Conservation (phyloP, 2,329 filamentous ascomycete species). For the Neonectria coccinea region DNA sequence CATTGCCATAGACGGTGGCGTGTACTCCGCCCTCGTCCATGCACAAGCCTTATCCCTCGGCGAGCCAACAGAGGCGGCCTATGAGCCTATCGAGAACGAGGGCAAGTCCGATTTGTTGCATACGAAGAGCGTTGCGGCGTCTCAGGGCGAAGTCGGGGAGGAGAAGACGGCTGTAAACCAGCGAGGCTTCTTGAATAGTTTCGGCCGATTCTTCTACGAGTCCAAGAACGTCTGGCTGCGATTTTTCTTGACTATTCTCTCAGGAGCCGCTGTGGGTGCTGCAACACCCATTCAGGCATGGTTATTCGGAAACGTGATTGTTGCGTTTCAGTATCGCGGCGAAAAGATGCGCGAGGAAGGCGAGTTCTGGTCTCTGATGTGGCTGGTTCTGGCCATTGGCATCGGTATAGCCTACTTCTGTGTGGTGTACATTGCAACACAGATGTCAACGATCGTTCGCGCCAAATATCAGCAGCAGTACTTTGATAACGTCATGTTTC, state of each 20-base stretch:
- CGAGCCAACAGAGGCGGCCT: conserved; percentile 54
- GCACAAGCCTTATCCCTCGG: conserved; percentile 70
- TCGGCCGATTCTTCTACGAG: conserved; percentile 68
- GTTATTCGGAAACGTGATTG: conserved; percentile 66
- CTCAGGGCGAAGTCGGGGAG: conserved; percentile 46
- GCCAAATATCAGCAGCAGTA: conserved; percentile 70
- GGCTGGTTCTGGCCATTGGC: conserved; percentile 67
- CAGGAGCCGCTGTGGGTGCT: conserved; percentile 57
- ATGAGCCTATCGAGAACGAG: conserved; percentile 55
- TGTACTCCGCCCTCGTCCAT: conserved; percentile 76
- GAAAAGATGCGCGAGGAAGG: conserved; percentile 55
- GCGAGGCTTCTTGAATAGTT: conserved; percentile 63
- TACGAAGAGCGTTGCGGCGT: conserved; percentile 59
- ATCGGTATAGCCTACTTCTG: conserved; percentile 65
- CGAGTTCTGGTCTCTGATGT: conserved; percentile 76
- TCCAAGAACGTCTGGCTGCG: conserved; percentile 63
- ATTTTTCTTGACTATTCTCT: conserved; percentile 63
- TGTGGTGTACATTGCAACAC: conserved; percentile 54
- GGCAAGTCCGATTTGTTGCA: conserved; percentile 55
- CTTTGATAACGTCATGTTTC: conserved; percentile 69
- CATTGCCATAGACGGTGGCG: conserved; percentile 67
- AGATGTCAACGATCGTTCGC: conserved; percentile 61
- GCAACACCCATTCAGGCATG: conserved; percentile 64
- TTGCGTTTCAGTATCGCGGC: conserved; percentile 58
- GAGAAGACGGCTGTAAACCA: conserved; percentile 47